Conservation (phyloP, 192 early-diverging fungal genomes). For the Diversispora eburnea region DNA sequence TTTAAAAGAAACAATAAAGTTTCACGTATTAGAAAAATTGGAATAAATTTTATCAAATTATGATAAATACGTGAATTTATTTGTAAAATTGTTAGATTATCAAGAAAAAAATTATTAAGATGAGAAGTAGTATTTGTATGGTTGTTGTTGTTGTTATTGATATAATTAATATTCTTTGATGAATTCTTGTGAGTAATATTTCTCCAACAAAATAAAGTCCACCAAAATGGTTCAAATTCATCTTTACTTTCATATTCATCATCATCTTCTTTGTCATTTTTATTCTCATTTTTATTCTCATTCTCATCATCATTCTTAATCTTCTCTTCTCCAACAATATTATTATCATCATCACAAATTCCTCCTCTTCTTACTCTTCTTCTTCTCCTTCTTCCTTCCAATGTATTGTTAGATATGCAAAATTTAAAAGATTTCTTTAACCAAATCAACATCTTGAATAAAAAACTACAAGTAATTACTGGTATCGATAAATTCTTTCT, state of each 20-base stretch:
- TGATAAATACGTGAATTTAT: not conserved
- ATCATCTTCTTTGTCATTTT: too few relatives aligned
- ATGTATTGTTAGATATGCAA: not conserved
- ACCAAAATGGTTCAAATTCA: slow-evolving; percentile 1
- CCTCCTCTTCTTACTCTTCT: not conserved
- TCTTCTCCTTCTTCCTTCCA: not conserved
- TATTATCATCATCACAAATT: too few relatives aligned
- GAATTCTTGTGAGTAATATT: too few relatives aligned
- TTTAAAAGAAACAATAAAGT: not conserved
- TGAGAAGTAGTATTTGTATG: too few relatives aligned
- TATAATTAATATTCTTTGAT: too few relatives aligned
- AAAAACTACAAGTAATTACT: not conserved
- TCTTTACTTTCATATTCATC: not conserved
- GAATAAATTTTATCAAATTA: not conserved
- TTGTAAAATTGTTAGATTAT: not conserved
- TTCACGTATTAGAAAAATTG: not conserved
- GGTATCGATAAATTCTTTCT: not conserved
- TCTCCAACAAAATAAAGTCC: not conserved
- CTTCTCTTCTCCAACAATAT: too few relatives aligned
- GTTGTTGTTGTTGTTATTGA: too few relatives aligned
- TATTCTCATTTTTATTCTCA: too few relatives aligned
- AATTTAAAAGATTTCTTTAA: not conserved
- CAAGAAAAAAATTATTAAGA: too few relatives aligned
- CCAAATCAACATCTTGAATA: slow-evolving; percentile 1
- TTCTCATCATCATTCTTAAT: too few relatives aligned